phyloP scores from a whole-genome alignment of 129 eudicot species.

The Deinandra increscens region DNA sequence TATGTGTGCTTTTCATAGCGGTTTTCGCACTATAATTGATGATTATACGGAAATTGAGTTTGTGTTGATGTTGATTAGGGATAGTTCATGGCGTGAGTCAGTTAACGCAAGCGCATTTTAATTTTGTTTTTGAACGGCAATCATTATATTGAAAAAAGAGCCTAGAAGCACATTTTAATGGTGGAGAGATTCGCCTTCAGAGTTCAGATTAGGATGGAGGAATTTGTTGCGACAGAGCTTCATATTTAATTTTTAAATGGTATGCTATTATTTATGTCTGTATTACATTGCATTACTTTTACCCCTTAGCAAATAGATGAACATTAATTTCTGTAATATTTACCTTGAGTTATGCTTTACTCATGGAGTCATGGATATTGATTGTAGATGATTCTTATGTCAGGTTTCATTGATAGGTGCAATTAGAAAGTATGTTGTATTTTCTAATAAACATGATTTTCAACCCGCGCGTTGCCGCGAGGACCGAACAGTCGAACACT shows the following conservation, averaged over 20 bases:
- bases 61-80: constrained; percentile 11
- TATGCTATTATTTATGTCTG: constrained; percentile 15
- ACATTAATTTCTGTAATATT: too few species aligned
- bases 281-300: background rate
- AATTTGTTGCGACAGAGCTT: constrained; percentile 24
- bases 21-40: background rate
- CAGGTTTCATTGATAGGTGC: constrained; percentile 16
- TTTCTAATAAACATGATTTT: background rate
- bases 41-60: constrained; percentile 12
- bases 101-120: constrained; percentile 11
- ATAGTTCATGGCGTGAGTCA: constrained; percentile 16
- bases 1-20: constrained; percentile 2
- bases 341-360: background rate
- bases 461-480: too few species aligned
- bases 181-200: constrained; percentile 16
- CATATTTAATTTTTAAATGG: constrained; percentile 33
- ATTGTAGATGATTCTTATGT: background rate
- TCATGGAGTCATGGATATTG: background rate
- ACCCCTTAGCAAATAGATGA: background rate
- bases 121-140: too few species aligned
- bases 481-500: too few species aligned
- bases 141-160: too few species aligned
- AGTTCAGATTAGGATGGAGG: constrained; percentile 21
- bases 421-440: constrained; percentile 1
- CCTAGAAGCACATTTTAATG: constrained; percentile 19